Evolutionary conservation across 371 early-diverging fungal species (phyloP).

Genomic region (Rhizopus sp.): DNA sequence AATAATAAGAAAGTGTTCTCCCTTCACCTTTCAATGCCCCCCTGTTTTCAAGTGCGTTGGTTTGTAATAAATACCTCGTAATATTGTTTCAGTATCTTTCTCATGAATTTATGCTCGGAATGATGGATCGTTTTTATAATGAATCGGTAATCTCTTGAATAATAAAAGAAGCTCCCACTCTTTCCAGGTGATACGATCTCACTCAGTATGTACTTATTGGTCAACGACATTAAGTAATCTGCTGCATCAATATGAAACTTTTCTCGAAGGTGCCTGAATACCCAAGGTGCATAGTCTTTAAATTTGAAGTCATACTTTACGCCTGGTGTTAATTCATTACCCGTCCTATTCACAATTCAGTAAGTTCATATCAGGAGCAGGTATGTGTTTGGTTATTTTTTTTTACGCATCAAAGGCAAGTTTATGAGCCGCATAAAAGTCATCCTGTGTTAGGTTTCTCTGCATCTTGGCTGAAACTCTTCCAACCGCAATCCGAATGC

Average conservation of each 20-base stretch:
- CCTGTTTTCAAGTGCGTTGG: neutral
- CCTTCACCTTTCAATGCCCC: no score
- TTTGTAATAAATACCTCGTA: conserved; percentile 53
- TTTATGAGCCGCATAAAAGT: conserved; percentile 89
- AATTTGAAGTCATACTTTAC: conserved; percentile 97
- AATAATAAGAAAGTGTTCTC: neutral
- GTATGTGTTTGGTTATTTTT: neutral
- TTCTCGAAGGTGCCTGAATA: conserved; percentile 89
- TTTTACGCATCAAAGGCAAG: conserved; percentile 87
- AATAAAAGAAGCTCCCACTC: conserved; percentile 96
- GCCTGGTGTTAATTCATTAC: conserved; percentile 92
- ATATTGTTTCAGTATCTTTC: conserved; percentile 83
- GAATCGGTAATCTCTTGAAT: conserved; percentile 94
- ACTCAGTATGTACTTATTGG: conserved; percentile 94
- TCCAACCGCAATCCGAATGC: conserved; percentile 73
- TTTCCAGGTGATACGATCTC: conserved; percentile 96
- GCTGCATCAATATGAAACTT: conserved; percentile 89
- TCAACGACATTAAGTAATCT: conserved; percentile 95
- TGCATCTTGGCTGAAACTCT: conserved; percentile 85
- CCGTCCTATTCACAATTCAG: conserved; percentile 55
- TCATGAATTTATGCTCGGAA: conserved; percentile 91
- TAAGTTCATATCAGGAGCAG: no score
- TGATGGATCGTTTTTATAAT: conserved; percentile 98
- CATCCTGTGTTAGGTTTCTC: conserved; percentile 70
- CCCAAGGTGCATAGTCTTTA: conserved; percentile 98